These are phyloP conservation scores for Tricharina praecox DNA, from an alignment of 495 filamentous ascomycete genomes.

Conservation along the genomic window DNA sequence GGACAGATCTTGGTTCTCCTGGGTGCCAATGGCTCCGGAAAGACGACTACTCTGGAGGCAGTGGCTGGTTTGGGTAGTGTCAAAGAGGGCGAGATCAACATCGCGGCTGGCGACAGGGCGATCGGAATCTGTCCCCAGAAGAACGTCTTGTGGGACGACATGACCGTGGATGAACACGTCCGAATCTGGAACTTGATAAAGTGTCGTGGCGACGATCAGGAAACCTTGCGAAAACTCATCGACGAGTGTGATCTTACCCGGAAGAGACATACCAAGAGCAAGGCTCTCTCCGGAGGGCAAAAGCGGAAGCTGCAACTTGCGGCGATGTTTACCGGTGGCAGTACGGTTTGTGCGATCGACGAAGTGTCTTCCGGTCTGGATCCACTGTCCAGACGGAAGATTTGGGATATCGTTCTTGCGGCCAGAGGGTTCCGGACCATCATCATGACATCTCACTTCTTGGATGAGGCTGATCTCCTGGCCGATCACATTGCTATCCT, in stretches of 20 bases:
- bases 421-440: conserved; percentile 64
- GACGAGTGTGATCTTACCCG: conserved; percentile 48
- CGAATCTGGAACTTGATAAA: conserved; percentile 64
- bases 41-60: conserved; percentile 71
- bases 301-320: conserved; percentile 79
- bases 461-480: conserved; percentile 62
- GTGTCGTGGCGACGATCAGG: conserved; percentile 36
- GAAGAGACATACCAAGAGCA: conserved; percentile 48
- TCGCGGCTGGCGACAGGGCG: conserved; percentile 47
- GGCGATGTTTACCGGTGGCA: conserved; percentile 86
- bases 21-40: conserved; percentile 74
- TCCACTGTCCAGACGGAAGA: conserved; percentile 60
- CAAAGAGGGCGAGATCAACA: conserved; percentile 45
- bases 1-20: conserved; percentile 70
- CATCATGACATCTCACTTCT: conserved; percentile 69
- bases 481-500: conserved; percentile 65
- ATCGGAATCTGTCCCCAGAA: conserved; percentile 80
- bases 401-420: conserved; percentile 76
- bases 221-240: conserved; percentile 43
- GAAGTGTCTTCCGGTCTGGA: conserved; percentile 74
- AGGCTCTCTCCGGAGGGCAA: conserved; percentile 68
- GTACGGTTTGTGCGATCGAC: conserved; percentile 70
- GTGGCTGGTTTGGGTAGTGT: conserved; percentile 63
- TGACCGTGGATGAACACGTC: conserved; percentile 71
- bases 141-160: conserved; percentile 73